Evolutionary conservation across 495 filamentous ascomycete species (phyloP), one percentile per base, ranked within the genome.

Genomic region (Penicillium steckii): DNA sequence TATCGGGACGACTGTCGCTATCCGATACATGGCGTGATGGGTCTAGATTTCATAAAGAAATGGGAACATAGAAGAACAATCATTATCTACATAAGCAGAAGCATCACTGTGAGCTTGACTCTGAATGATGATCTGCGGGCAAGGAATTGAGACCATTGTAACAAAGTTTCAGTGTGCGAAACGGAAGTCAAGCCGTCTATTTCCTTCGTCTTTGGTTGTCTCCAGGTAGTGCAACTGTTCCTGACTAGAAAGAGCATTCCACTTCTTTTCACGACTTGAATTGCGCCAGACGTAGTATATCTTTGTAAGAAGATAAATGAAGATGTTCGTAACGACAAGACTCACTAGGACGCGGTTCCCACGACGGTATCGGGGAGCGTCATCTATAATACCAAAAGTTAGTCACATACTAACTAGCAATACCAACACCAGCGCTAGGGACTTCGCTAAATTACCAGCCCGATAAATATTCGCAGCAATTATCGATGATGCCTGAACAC

Each of bases 391-490:
- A n/a, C n/a, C n/a, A n/a, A n/a, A n/a, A n/a, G 77, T 49, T 78
- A 72, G 46, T 72, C 40, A 72, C 68, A n/a, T 40, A 56, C 35
- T 15, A 27, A 37, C 17, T 18, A 26, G 4, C 0, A 9, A 33
- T n/a, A 4, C 35, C 2, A 24, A 52, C 48, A 9, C 49, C 57
- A 9, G 10, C 40, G 71, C n/a, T 74, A 48, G 8, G 70, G 71
- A 48, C 61, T 29, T 29, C 27, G 12, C 12, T 12, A 5, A 67
- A 65, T 73, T 72, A 55, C 75, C 75, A 26, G 76, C 68, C 4
- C 76, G 72, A 60, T 84, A 85, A 50, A 84, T 78, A 49, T 85
- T 84, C 23, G 66, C 70, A 0, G 69, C 66, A 15, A 83, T 78
- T 22, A 86, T 82, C 23, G 69, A 76, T 7, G 75, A 76, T 8